Percentiles rank a stretch among this genome's conserved stretches.
phyloP scores from a whole-genome alignment of 352 stramenopile genomes.

The Globisporangium viniferum region DNA sequence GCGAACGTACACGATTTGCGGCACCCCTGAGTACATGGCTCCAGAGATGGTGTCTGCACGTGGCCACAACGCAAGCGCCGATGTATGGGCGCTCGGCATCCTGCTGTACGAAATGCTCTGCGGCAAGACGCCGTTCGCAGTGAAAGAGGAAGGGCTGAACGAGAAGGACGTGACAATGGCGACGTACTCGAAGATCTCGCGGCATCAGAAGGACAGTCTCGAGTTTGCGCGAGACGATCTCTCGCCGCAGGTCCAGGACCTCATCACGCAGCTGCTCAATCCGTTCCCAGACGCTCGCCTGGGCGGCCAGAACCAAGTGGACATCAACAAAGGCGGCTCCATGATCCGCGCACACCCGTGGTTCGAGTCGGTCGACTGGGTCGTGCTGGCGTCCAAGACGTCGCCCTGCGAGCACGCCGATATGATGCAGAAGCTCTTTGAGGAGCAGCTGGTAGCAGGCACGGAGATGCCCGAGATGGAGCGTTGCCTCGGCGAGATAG shows the following conservation, averaged over 20 bases:
- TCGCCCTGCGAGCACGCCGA: conserved; percentile 40
- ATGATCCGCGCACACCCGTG: conserved; percentile 78
- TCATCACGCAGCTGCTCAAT: conserved; percentile 70
- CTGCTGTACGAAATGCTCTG: conserved; percentile 87
- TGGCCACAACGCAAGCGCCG: conserved; percentile 70
- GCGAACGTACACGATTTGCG: conserved; percentile 86
- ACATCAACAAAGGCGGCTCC: conserved; percentile 75
- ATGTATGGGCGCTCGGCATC: conserved; percentile 85
- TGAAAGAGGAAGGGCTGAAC: conserved; percentile 59
- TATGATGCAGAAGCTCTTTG: conserved; percentile 50
- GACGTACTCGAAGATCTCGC: conserved; percentile 85
- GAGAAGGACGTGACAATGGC: conserved; percentile 85
- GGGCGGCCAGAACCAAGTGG: conserved; percentile 67
- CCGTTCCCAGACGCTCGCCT: conserved; percentile 65
- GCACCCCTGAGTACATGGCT: conserved; percentile 87
- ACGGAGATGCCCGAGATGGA: conserved; percentile 64
- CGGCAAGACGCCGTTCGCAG: conserved; percentile 81
- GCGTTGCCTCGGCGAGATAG: conserved; percentile 50
- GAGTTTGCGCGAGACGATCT: conserved; percentile 52
- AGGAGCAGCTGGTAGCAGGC: conserved; percentile 42
- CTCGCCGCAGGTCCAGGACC: conserved; percentile 47
- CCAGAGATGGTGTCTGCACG: conserved; percentile 86
- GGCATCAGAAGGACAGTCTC: conserved; percentile 61
- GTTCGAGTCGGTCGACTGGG: conserved; percentile 79
- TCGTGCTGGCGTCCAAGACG: conserved; percentile 73